phyloP scores from a whole-genome alignment of 352 stramenopile genomes.

The Phytopythium kandeliae region DNA sequence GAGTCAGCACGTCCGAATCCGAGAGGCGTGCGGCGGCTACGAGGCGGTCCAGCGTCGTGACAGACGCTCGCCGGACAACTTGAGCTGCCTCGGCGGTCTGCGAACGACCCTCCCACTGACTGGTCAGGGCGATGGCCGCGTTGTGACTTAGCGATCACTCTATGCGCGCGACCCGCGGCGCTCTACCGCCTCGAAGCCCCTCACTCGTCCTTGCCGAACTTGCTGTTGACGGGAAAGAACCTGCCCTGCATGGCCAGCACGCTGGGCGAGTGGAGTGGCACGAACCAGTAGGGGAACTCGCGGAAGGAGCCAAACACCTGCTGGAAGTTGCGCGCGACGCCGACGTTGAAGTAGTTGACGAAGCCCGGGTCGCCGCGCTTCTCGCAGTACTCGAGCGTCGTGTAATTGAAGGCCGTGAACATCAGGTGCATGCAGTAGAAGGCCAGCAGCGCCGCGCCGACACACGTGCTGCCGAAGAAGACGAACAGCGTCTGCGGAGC shows the following conservation, averaged over 20 bases:
- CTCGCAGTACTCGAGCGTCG: slow-evolving; percentile 85
- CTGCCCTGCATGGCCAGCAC: slow-evolving; percentile 31
- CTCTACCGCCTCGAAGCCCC: background rate
- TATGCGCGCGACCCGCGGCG: background rate
- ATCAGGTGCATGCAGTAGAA: slow-evolving; percentile 80
- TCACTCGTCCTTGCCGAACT: slow-evolving; percentile 46
- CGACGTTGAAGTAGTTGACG: slow-evolving; percentile 78
- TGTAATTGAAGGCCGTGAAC: slow-evolving; percentile 67
- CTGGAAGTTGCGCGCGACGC: slow-evolving; percentile 65
- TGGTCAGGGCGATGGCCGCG: too few species aligned
- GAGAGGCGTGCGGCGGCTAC: background rate
- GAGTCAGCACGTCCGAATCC: background rate
- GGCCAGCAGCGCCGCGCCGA: slow-evolving; percentile 57
- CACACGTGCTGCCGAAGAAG: slow-evolving; percentile 63
- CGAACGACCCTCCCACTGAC: too few species aligned
- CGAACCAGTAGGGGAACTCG: slow-evolving; percentile 65
- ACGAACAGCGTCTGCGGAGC: slow-evolving; percentile 42
- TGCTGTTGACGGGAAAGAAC: slow-evolving; percentile 50
- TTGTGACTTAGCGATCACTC: too few species aligned
- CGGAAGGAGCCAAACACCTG: slow-evolving; percentile 66
- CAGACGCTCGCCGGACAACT: background rate
- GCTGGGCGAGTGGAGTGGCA: slow-evolving; percentile 59
- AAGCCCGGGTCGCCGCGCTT: slow-evolving; percentile 74
- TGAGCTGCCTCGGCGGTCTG: too few species aligned
- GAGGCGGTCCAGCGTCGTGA: slow-evolving; percentile 1